phyloP scores from a whole-genome alignment of 228 moss, liverwort and hornwort species.

The Sphagnum fallax region DNA sequence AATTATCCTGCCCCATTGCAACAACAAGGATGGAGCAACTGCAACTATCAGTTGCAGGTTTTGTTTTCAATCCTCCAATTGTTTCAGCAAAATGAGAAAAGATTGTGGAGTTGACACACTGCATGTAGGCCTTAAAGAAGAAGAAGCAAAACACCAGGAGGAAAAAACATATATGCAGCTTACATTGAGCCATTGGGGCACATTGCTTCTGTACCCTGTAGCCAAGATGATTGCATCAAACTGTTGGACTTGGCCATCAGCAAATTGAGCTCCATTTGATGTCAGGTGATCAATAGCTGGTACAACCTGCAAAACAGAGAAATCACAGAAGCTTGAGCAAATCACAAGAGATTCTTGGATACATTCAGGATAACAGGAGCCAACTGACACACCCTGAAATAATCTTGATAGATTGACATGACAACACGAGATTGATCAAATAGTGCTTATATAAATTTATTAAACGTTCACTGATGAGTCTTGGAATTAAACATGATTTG shows the following conservation, averaged over 20 bases:
- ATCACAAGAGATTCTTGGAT: background rate
- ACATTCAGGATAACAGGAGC: no score
- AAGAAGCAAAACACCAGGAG: background rate
- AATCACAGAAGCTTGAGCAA: background rate
- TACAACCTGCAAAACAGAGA: slow-evolving; percentile 8
- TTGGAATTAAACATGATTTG: no score
- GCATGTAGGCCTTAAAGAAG: background rate
- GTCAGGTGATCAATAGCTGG: slow-evolving; percentile 3
- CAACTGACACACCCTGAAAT: no score
- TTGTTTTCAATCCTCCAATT: background rate
- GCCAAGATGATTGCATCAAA: slow-evolving; percentile 23
- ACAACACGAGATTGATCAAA: no score
- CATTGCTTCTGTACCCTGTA: slow-evolving; percentile 16
- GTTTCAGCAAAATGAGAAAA: background rate
- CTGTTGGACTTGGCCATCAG: background rate
- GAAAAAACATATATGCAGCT: background rate
- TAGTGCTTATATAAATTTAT: no score
- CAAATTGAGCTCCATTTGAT: slow-evolving; percentile 6
- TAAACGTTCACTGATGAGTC: no score
- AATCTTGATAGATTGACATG: no score
- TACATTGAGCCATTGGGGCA: slow-evolving; percentile 18
- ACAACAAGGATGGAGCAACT: background rate
- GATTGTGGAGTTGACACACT: background rate
- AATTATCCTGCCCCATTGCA: background rate
- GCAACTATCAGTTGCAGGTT: background rate